Evolutionary conservation across 2,329 filamentous ascomycete species (phyloP), one percentile per base, ranked within the genome.

Genomic region (Rhexocercosporidium sp.): DNA sequence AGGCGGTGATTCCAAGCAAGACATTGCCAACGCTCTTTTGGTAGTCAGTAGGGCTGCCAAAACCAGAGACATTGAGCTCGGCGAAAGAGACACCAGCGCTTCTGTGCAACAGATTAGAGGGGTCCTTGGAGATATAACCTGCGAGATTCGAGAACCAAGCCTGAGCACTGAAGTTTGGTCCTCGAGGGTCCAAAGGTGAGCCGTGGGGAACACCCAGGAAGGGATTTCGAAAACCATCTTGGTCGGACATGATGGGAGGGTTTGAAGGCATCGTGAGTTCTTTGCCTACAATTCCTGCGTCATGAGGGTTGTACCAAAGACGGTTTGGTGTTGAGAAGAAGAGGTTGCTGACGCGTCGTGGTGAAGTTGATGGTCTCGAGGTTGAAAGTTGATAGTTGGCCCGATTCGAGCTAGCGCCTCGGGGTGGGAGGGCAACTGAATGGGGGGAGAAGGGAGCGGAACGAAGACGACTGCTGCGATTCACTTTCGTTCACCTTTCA

Each of bases 161-260:
- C 49, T 82, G 82, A 29, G 79, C 82, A 63, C 80, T 83, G 76
- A 88, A 88, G 66, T 83, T 81, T 18, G 78, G 72, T 11, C 84
- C 85, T 59, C 75, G 76, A 3, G 85, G 85, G 75, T 87, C 85
- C 20, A 86, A 73, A 49, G 62, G 59, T 39, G 70, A 71, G 46
- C 64, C 67, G 20, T 59, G 22, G 9, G 68, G 61, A 25, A 66
- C 57, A 18, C 37, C 62, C 14, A 66, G 49, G 31, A 72, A 70
- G 2, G 68, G 70, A 51, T 72, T 70, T 34, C 22, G 29, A 39
- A 65, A 67, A n/a, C 59, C 59, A 22, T 27, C 39, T 18, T 27
- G 37, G 3, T 62, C 31, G 20, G 64, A 47, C 41, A 44, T 62
- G 25, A 47, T 41, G n/a, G 31, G 9, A n/a, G 59, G n/a, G 8